Conservation (phyloP, 352 stramenopile species). For the Phytophthora uliginosa region DNA sequence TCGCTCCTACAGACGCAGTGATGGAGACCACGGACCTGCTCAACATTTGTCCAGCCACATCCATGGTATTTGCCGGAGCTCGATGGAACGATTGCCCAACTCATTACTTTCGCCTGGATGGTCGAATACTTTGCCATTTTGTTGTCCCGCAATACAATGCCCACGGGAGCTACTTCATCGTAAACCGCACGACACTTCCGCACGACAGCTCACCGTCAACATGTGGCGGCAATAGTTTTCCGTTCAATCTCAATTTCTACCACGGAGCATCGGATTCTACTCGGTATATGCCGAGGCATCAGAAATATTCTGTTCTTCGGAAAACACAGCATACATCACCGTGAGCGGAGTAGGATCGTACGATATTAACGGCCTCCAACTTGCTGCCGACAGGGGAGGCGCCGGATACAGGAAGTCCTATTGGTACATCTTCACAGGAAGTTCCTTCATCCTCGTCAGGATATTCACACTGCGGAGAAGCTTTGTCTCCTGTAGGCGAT, state of each 20-base stretch:
- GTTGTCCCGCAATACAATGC: constrained; percentile 28
- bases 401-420: constrained; percentile 33
- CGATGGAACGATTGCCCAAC: constrained; percentile 28
- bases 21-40: constrained; percentile 15
- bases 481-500: constrained; percentile 21
- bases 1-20: constrained; percentile 1
- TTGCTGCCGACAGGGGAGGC: constrained; percentile 18
- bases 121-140: constrained; percentile 18
- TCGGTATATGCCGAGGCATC: constrained; percentile 33
- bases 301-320: constrained; percentile 22
- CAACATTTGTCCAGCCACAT: constrained; percentile 14
- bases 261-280: constrained; percentile 42
- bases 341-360: constrained; percentile 19
- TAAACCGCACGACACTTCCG: background rate
- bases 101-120: constrained; percentile 19
- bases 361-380: constrained; percentile 26
- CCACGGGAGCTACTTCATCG: constrained; percentile 20
- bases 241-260: constrained; percentile 35
- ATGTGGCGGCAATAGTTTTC: constrained; percentile 11
- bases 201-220: constrained; percentile 8
- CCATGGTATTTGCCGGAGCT: constrained; percentile 21
- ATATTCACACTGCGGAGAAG: constrained; percentile 24
- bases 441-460: constrained; percentile 25
- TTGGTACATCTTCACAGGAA: constrained; percentile 31
- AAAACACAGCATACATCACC: constrained; percentile 22